A percentile compares a stretch with the other conserved stretches of the same genome.
phyloP scores from a whole-genome alignment of 768 basidiomycete species.

The Mycena rosella region DNA sequence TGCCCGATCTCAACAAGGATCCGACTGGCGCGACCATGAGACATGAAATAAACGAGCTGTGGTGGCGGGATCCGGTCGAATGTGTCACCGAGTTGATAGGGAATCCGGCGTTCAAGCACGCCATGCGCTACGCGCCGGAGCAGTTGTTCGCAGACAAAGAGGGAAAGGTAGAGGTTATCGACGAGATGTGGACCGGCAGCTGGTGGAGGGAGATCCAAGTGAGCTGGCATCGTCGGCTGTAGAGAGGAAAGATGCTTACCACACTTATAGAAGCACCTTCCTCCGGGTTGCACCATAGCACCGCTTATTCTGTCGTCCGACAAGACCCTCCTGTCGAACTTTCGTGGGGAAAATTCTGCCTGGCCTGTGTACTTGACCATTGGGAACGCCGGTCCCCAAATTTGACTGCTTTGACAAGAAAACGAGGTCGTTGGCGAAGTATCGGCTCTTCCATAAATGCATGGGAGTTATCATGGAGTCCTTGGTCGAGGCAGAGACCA shows the following conservation, averaged over 20 bases:
- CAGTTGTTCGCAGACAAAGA: conserved; percentile 29
- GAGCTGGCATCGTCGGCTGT: no score
- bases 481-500: conserved; percentile 26
- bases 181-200: conserved; percentile 44
- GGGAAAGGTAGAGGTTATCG: conserved; percentile 18
- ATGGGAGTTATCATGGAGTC: conserved; percentile 42
- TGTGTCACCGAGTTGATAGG: conserved; percentile 37
- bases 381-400: no score
- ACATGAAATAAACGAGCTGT: conserved; percentile 35
- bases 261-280: no score
- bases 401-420: no score
- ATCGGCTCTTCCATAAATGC: conserved; percentile 51
- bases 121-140: conserved; percentile 41
- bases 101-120: conserved; percentile 41
- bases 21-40: conserved; percentile 17
- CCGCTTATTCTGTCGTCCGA: conserved; percentile 51
- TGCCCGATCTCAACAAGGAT: neutral
- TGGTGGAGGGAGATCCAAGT: conserved; percentile 43
- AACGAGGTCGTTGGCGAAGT: conserved; percentile 32
- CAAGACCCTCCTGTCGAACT: conserved; percentile 46
- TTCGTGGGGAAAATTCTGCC: no score
- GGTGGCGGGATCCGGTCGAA: no score
- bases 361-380: no score
- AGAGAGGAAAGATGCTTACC: no score
- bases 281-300: conserved; percentile 32